Conservation (phyloP, 768 basidiomycete species). For the Postia placenta region DNA sequence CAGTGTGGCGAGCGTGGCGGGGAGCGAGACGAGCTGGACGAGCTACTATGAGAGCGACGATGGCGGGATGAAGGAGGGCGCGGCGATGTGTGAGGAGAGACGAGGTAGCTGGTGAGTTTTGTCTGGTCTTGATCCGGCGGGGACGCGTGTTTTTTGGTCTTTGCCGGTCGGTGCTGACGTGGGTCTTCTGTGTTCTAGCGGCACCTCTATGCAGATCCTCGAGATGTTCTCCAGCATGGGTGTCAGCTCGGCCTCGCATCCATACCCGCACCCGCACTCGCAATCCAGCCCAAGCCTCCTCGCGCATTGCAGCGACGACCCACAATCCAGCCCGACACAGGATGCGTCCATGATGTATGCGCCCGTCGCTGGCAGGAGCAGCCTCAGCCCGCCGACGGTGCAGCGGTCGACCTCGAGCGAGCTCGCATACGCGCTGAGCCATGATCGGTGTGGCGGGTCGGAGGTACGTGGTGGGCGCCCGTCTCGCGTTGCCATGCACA, state of each 20-base stretch:
- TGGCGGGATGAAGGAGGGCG: conserved; percentile 9
- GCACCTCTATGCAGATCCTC: conserved; percentile 17
- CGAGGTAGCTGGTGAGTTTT: conserved; percentile 5
- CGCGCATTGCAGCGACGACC: not conserved
- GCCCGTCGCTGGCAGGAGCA: not conserved
- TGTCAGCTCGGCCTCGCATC: conserved; percentile 11
- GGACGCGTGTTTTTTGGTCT: not conserved
- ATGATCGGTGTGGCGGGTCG: conserved; percentile 5
- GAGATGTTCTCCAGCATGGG: conserved; percentile 18
- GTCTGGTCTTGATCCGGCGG: not conserved
- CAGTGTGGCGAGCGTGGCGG: conserved; percentile 15
- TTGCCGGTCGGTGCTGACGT: not conserved
- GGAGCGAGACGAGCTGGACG: conserved; percentile 24
- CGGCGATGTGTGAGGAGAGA: conserved; percentile 1
- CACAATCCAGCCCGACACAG: not conserved
- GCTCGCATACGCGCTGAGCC: conserved; percentile 14
- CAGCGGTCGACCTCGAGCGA: conserved; percentile 11
- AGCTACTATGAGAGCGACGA: conserved; percentile 20
- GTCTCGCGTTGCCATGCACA: too few relatives aligned
- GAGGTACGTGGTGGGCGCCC: conserved; percentile 5
- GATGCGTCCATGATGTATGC: not conserved
- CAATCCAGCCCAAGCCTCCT: not conserved
- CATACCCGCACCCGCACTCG: conserved; percentile 1
- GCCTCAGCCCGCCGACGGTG: not conserved
- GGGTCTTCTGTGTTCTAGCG: conserved; percentile 1